phyloP scores from a whole-genome alignment of 371 early-diverging fungal species.

The Choanephora cucurbitarum region DNA sequence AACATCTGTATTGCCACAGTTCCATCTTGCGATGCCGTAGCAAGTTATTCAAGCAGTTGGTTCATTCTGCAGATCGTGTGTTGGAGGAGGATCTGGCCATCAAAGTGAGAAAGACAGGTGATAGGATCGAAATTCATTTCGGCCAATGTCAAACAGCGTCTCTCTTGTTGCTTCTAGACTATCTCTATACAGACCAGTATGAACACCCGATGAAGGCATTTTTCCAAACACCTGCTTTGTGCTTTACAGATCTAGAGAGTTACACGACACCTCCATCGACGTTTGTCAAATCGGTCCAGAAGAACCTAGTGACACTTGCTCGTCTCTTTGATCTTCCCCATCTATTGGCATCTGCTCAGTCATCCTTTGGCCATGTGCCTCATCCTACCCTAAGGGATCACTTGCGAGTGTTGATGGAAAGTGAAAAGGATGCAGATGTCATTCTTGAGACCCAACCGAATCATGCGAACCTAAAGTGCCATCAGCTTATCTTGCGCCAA shows the following conservation, averaged over 20 bases:
- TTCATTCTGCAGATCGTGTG: conserved; percentile 6
- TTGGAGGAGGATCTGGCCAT: conserved; percentile 6
- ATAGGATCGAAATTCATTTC: conserved; percentile 19
- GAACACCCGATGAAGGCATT: conserved; percentile 36
- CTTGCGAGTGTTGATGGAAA: conserved; percentile 10
- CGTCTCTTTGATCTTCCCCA: conserved; percentile 29
- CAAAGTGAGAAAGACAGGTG: conserved; percentile 5
- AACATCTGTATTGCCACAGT: conserved; percentile 52
- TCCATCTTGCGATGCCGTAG: conserved; percentile 29
- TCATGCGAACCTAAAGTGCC: conserved; percentile 32
- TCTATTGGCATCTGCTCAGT: conserved; percentile 27
- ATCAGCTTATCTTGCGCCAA: conserved; percentile 61
- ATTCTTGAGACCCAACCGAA: conserved; percentile 38
- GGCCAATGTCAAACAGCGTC: conserved; percentile 23
- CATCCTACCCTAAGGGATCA: conserved; percentile 19
- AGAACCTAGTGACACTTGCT: conserved; percentile 34
- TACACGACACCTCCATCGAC: neutral
- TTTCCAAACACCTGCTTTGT: conserved; percentile 23
- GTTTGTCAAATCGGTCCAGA: conserved; percentile 22
- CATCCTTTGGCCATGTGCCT: conserved; percentile 31
- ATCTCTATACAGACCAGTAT: conserved; percentile 39
- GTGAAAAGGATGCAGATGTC: conserved; percentile 35
- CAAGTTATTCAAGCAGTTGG: conserved; percentile 20
- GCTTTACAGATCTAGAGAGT: conserved; percentile 1
- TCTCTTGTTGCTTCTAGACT: conserved; percentile 36